Base-by-base conservation (phyloP, 2,329 filamentous ascomycete genomes). In the Bipolaris zeicola region DNA sequence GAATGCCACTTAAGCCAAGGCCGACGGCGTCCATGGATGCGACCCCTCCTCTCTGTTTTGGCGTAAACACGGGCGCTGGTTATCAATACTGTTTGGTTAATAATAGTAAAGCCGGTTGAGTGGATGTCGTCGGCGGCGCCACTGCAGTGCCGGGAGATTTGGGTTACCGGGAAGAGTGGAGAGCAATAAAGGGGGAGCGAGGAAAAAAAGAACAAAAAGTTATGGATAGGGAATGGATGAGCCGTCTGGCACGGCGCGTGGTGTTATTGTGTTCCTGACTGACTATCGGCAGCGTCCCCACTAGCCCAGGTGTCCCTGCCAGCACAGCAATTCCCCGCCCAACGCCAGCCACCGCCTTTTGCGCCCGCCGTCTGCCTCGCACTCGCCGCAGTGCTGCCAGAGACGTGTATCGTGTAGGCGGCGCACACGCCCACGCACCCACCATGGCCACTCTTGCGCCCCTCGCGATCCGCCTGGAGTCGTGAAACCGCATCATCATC, bases 1-100 rank as follows among this genome's bases (percentile, higher is more conserved):
- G 71, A 73, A 75, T 74, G 71, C 57, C 68, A 64, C 52, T 61
- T 51, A 58, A 53, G 61, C 52, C 62, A 55, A 58, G 55, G 61
- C 53, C 62, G 53, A 57, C 60, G 18, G 61, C 50, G 38, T 57
- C 54, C 65, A 69, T 69, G 57, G 57, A 57, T 62, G 45, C 52
- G 44, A 54, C 57, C 51, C 53, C 52, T 61, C 53, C 52, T 59
- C 56, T 51, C 52, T 59, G 20, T 54, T 52, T 24, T 22, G 16
- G 44, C 49, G 44, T 39, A 49, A 39, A 44, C 50, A 49, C 33
- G 18, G 18, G 11, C 39, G 47, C 38, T 13, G 13, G 13, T 36
- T 11, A 46, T 28, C 42, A 49, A 45, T 37, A 31, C 52, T 42
- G 41, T 39, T 39, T n/a, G 28, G 49, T 44, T 18, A 41, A 50